A percentile compares a stretch with the other conserved stretches of the same genome.
phyloP scores from a whole-genome alignment of 495 filamentous ascomycete species.

The Tuber calosporum region DNA sequence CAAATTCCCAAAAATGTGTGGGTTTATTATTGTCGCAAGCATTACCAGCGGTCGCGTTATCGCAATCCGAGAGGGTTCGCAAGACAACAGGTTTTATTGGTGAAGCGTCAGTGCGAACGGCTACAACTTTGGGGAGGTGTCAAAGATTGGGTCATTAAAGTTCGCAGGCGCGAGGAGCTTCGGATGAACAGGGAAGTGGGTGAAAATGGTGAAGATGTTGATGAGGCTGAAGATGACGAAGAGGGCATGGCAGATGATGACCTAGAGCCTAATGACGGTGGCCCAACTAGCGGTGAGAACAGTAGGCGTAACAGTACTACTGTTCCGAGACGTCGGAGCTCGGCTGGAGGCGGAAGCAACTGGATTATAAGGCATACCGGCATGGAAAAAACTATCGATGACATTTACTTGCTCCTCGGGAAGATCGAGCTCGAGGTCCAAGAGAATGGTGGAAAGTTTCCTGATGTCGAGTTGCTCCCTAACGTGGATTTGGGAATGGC shows the following conservation, averaged over 20 bases:
- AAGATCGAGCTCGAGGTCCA: conserved; percentile 39
- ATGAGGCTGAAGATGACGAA: conserved; percentile 32
- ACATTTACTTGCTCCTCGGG: conserved; percentile 39
- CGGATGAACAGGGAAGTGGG: conserved; percentile 39
- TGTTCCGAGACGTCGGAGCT: conserved; percentile 26
- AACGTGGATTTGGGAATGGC: conserved; percentile 38
- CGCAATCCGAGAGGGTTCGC: conserved; percentile 55
- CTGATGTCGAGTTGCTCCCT: conserved; percentile 41
- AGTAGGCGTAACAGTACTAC: conserved; percentile 33
- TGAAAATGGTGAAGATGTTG: conserved; percentile 32
- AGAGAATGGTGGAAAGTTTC: conserved; percentile 41
- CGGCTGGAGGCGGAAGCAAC: conserved; percentile 34
- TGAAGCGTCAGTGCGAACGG: conserved; percentile 52
- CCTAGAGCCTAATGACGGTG: conserved; percentile 28
- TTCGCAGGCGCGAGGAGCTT: conserved; percentile 53
- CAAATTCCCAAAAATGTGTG: conserved; percentile 59
- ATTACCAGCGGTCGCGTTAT: conserved; percentile 73
- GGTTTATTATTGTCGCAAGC: conserved; percentile 71
- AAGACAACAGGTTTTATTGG: conserved; percentile 53
- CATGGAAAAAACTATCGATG: conserved; percentile 38
- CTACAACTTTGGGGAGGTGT: conserved; percentile 56
- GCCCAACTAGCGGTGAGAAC: conserved; percentile 33
- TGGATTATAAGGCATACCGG: conserved; percentile 40
- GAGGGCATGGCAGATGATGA: conserved; percentile 29
- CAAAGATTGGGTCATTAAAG: conserved; percentile 46